Percentiles rank a stretch among this genome's conserved stretches.
Evolutionary conservation across 768 basidiomycete species (phyloP).

Genomic region (Agrocybe chaxingu): DNA sequence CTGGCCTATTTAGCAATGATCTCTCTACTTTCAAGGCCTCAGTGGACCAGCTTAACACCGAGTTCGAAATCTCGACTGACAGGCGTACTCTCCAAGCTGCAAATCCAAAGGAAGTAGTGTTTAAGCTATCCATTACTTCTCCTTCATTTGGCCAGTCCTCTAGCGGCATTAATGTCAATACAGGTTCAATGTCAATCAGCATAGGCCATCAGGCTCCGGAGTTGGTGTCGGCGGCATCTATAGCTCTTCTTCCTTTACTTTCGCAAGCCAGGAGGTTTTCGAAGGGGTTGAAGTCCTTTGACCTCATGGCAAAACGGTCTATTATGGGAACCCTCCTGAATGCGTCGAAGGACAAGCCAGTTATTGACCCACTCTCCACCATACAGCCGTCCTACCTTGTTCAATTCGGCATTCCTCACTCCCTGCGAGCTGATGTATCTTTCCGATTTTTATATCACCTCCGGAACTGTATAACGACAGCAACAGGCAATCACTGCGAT

Average conservation of each 20-base stretch:
- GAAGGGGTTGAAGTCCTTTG: slow-evolving; percentile 17
- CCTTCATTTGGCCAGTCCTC: slow-evolving; percentile 10
- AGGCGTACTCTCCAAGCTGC: slow-evolving; percentile 24
- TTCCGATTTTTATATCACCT: slow-evolving; percentile 82
- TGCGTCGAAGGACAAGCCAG: slow-evolving; percentile 43
- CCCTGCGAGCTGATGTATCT: slow-evolving; percentile 61
- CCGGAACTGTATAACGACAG: slow-evolving; percentile 56
- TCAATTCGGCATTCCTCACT: slow-evolving; percentile 66
- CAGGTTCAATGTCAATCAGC: slow-evolving; percentile 20
- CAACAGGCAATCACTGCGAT: slow-evolving; percentile 20
- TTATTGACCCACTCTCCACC: slow-evolving; percentile 76
- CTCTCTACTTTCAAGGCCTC: slow-evolving; percentile 17
- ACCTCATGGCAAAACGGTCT: slow-evolving; percentile 27
- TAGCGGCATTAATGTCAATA: slow-evolving; percentile 4
- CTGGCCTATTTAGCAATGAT: slow-evolving; percentile 17
- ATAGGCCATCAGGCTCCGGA: slow-evolving; percentile 43
- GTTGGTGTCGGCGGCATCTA: slow-evolving; percentile 30
- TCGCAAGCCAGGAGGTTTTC: slow-evolving; percentile 20
- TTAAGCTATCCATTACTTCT: slow-evolving; percentile 19
- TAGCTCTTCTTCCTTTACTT: slow-evolving; percentile 24
- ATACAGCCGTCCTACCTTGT: slow-evolving; percentile 84
- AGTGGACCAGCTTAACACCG: slow-evolving; percentile 17
- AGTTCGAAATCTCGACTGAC: slow-evolving; percentile 28
- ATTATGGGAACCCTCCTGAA: slow-evolving; percentile 48
- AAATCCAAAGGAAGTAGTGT: slow-evolving; percentile 21